Base-by-base conservation (phyloP, 345 rosid species). In the Pelargonium nanum region DNA sequence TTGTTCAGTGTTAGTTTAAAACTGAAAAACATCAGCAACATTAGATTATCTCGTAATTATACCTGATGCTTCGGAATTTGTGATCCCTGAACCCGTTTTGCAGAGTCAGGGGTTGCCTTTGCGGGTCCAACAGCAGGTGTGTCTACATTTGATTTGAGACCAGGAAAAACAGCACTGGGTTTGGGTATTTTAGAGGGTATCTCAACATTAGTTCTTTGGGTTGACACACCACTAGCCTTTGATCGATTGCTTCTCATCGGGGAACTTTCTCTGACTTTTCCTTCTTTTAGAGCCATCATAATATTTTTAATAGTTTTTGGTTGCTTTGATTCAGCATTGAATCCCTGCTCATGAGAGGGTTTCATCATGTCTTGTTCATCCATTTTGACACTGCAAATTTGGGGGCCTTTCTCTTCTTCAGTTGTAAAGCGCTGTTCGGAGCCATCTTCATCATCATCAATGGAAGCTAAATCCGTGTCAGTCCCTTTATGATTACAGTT, bases 231-330 rank as follows among this genome's bases (percentile, higher is more conserved):
- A 59, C 65, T 76, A 45, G 75, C 48, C 82, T 82, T 89, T 15
- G 69, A 50, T 32, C 87, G 80, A 59, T 66, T 81, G 63, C 85
- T 78, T 81, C 95, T 83, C 87, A 83, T 69, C 6, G 96, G 96
- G 30, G 96, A 93, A 70, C 81, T 79, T 72, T 89, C 97, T 78
- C 96, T 80, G 59, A 74, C 76, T 77, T 85, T 85, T 56, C 89
- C 99, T 83, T 89, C 99, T 80, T 85, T 93, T 68, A 93, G 68
- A 68, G 96, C 85, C 84, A 82, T 85, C 94, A 93, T 87, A 56
- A 89, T 87, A 72, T 72, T 78, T 75, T 77, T 87, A 51, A 89
- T 89, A 57, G 88, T 84, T 71, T 85, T 93, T 2, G 97, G 92
- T 68, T 87, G 91, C 83, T 80, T 87, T 67, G 79, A 58, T 70